Conservation (phyloP, 2,329 filamentous ascomycete genomes). For the Scedosporium apiospermum region DNA sequence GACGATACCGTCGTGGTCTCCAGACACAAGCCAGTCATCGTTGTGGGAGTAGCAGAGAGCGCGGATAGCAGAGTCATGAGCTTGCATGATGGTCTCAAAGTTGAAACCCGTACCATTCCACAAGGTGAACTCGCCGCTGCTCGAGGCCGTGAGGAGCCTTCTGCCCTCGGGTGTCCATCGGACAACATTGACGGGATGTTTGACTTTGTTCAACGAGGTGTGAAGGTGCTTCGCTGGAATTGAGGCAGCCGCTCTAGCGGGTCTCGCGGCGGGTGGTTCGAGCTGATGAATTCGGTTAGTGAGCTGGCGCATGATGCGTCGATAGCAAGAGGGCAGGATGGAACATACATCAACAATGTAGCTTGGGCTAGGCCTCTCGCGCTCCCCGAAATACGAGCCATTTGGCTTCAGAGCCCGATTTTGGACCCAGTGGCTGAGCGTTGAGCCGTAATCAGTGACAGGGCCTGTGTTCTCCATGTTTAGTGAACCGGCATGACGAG, state of each 20-base stretch:
- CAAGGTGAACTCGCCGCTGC: conserved; percentile 93
- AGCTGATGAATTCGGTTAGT: conserved; percentile 44
- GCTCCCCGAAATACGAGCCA: conserved; percentile 61
- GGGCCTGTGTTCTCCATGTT: conserved; percentile 48
- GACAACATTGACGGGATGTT: conserved; percentile 94
- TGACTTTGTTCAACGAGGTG: conserved; percentile 97
- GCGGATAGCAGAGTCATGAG: conserved; percentile 81
- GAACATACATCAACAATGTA: conserved; percentile 76
- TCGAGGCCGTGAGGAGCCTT: conserved; percentile 82
- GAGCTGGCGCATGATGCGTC: neutral
- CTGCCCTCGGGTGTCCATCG: conserved; percentile 96
- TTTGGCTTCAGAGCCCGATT: conserved; percentile 62
- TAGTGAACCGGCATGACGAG: neutral
- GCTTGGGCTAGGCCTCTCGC: conserved; percentile 76
- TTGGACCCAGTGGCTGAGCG: conserved; percentile 84
- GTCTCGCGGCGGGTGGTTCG: conserved; percentile 71
- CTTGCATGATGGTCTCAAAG: conserved; percentile 98
- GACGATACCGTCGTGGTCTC: conserved; percentile 87
- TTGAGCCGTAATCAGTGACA: conserved; percentile 88
- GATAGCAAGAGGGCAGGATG: neutral
- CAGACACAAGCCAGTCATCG: conserved; percentile 93
- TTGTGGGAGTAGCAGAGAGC: conserved; percentile 84
- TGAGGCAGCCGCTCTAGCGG: conserved; percentile 68
- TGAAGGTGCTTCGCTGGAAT: conserved; percentile 94
- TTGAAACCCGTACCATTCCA: conserved; percentile 99